Percentiles rank a stretch among this genome's conserved stretches.
phyloP scores from a whole-genome alignment of 495 filamentous ascomycete species.

The Lasiosphaeria miniovina region DNA sequence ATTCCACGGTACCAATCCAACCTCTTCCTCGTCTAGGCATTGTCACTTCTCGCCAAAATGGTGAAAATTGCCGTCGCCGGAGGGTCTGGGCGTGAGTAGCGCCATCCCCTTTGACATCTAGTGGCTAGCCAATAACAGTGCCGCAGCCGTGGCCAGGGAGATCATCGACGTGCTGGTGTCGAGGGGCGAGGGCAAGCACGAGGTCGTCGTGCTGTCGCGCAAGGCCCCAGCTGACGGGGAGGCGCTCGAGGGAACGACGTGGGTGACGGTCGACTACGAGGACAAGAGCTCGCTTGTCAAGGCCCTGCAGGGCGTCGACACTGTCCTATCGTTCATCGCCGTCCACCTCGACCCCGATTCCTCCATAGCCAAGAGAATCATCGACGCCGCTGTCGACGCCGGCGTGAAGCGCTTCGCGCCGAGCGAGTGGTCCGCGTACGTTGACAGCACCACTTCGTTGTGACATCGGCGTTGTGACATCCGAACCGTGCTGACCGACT shows the following conservation, averaged over 20 bases:
- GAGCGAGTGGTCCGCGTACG: constrained; percentile 38
- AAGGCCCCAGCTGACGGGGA: constrained; percentile 23
- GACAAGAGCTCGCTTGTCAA: constrained; percentile 34
- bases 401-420: constrained; percentile 58
- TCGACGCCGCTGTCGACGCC: constrained; percentile 51
- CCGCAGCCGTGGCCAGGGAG: constrained; percentile 52
- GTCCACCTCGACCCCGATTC: constrained; percentile 34
- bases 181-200: constrained; percentile 49
- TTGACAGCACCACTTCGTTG: neutral
- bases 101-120: neutral
- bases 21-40: neutral
- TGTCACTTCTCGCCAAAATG: constrained; percentile 32
- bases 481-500: neutral
- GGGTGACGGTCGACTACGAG: constrained; percentile 46
- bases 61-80: constrained; percentile 56
- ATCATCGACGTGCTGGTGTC: constrained; percentile 53
- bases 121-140: neutral
- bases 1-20: neutral
- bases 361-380: constrained; percentile 42
- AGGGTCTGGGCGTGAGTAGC: constrained; percentile 47
- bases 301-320: constrained; percentile 48
- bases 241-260: constrained; percentile 25
- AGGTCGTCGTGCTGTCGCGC: constrained; percentile 48
- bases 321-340: constrained; percentile 53
- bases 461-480: too few relatives aligned